phyloP scores from a whole-genome alignment of 202 grass and related monocot genomes.

The Dendrocalamus latiflorus region DNA sequence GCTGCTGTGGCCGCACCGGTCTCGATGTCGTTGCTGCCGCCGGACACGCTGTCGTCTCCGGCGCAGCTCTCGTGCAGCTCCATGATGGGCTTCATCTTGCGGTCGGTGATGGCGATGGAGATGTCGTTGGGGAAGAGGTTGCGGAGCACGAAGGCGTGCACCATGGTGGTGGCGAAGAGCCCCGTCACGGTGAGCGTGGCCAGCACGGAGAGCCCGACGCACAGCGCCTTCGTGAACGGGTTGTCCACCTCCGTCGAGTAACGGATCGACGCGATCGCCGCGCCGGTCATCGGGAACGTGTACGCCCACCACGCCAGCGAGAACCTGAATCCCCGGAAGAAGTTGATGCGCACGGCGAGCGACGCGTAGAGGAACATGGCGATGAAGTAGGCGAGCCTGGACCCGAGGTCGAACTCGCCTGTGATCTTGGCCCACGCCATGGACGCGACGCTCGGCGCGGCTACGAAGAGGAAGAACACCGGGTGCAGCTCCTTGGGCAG shows the following conservation, averaged over 20 bases:
- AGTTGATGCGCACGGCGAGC: constrained; percentile 81
- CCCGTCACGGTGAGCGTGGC: constrained; percentile 53
- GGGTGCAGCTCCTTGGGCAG: constrained; percentile 87
- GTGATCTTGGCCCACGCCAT: constrained; percentile 73
- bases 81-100: constrained; percentile 41
- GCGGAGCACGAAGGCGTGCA: constrained; percentile 59
- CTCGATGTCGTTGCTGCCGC: too few species aligned
- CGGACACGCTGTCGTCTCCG: too few species aligned
- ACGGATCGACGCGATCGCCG: constrained; percentile 58
- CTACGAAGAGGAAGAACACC: constrained; percentile 91
- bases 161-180: constrained; percentile 52
- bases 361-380: constrained; percentile 82
- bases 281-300: constrained; percentile 90
- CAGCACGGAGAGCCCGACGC: constrained; percentile 47
- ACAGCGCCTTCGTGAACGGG: constrained; percentile 44
- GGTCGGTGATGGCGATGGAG: constrained; percentile 71
- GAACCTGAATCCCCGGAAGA: constrained; percentile 86
- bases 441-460: constrained; percentile 78
- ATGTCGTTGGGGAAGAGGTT: constrained; percentile 90
- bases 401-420: constrained; percentile 51
- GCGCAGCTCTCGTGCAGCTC: constrained; percentile 38
- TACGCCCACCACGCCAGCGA: constrained; percentile 98
- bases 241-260: constrained; percentile 73
- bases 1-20: too few species aligned
- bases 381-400: constrained; percentile 56